phyloP scores from a whole-genome alignment of 1,139 yeast species.

The Lodderomyces margitis region DNA sequence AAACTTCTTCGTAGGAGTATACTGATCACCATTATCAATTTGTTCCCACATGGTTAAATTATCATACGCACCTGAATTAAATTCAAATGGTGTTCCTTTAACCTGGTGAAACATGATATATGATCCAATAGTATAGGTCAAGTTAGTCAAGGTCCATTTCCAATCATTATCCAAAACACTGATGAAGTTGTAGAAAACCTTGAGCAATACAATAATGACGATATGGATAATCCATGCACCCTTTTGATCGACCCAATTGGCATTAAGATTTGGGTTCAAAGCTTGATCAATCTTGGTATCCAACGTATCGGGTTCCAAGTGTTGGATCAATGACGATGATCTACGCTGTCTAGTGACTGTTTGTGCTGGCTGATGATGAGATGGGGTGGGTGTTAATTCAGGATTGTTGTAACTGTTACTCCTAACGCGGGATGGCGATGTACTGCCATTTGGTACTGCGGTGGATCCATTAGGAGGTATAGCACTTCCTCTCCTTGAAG shows the following conservation, averaged over 20 bases:
- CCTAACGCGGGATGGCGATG: conserved; percentile 13
- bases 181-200: conserved; percentile 72
- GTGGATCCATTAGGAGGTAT: not conserved
- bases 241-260: conserved; percentile 93
- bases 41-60: conserved; percentile 99
- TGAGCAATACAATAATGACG: conserved; percentile 72
- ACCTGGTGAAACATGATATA: conserved; percentile 96
- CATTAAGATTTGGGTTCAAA: conserved; percentile 84
- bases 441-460: not conserved
- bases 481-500: conserved; percentile 3
- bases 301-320: conserved; percentile 87
- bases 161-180: conserved; percentile 72
- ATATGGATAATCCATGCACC: conserved; percentile 96
- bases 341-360: conserved; percentile 41
- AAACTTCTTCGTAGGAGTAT: conserved; percentile 94
- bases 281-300: conserved; percentile 94
- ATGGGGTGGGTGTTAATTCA: conserved; percentile 25
- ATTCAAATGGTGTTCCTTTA: conserved; percentile 96
- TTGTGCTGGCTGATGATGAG: conserved; percentile 26
- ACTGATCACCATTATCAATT: conserved; percentile 94
- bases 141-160: conserved; percentile 92
- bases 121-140: conserved; percentile 86
- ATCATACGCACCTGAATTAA: conserved; percentile 95
- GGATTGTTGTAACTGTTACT: conserved; percentile 12
- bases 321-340: conserved; percentile 64